Evolutionary conservation across 2,329 filamentous ascomycete species (phyloP).

Genomic region (Fusarium subglutinans): DNA sequence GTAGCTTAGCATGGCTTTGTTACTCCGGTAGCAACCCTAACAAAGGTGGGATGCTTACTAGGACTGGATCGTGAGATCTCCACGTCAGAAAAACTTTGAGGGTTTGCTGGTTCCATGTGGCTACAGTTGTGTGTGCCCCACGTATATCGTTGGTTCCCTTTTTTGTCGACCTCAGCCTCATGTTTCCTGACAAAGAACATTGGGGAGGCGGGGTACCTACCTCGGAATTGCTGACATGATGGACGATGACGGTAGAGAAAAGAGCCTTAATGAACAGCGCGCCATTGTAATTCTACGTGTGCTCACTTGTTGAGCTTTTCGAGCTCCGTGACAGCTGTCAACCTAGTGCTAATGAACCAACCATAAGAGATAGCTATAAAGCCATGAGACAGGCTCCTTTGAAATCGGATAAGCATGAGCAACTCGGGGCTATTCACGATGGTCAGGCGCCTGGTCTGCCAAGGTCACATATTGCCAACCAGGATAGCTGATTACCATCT

Average conservation of each 20-base stretch:
- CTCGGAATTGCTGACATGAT: constrained; percentile 25
- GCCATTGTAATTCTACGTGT: not conserved
- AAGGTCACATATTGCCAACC: not conserved
- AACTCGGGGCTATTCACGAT: not conserved
- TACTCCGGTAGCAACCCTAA: not conserved
- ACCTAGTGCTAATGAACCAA: not conserved
- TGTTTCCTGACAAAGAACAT: constrained; percentile 2
- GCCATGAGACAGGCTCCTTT: not conserved
- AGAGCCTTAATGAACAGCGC: not conserved
- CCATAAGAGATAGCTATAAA: not conserved
- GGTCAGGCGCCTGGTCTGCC: not conserved
- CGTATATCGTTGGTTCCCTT: not conserved
- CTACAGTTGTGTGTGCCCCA: constrained; percentile 7
- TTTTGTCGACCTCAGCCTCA: constrained; percentile 18
- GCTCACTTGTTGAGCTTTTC: not conserved
- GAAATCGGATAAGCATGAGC: not conserved
- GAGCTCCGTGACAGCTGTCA: not conserved
- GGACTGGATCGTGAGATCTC: constrained; percentile 4
- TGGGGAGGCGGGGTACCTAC: not conserved
- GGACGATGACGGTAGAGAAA: constrained; percentile 25
- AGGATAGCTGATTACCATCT: not conserved
- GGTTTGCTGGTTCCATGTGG: constrained; percentile 7
- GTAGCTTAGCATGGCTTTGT: constrained; percentile 5
- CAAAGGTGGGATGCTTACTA: not conserved
- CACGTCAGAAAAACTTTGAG: constrained; percentile 11